phyloP scores from a whole-genome alignment of 1,284 basidiomycete genomes.

The Trametes hirsuta region DNA sequence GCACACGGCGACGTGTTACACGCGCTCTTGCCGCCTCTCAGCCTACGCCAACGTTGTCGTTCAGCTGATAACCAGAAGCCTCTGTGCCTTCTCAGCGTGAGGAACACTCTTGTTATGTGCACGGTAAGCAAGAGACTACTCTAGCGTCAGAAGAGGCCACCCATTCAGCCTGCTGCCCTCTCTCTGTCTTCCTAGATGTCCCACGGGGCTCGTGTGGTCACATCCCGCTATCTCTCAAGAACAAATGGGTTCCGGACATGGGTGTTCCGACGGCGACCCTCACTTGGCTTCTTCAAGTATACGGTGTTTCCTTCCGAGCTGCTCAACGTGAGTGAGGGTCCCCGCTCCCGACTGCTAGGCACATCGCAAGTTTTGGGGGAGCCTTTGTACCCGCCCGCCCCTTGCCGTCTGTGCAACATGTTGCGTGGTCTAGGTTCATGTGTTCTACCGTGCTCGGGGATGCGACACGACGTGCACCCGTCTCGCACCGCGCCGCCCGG shows the following conservation, averaged over 20 bases:
- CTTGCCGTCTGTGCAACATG: neutral
- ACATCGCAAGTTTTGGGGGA: neutral
- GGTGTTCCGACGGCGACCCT: constrained; percentile 7
- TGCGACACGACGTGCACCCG: constrained; percentile 2
- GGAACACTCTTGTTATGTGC: neutral
- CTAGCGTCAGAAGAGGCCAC: constrained; percentile 2
- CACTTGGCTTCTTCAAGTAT: neutral
- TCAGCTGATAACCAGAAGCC: too few species aligned
- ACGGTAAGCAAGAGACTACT: constrained; percentile 7
- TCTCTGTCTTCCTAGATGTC: neutral
- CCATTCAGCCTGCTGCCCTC: constrained; percentile 3
- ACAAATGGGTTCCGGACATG: constrained; percentile 1
- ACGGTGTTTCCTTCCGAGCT: neutral
- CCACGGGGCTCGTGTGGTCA: constrained; percentile 9
- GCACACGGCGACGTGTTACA: too few species aligned
- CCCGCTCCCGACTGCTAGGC: neutral
- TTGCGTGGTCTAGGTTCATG: neutral
- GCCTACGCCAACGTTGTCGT: too few species aligned
- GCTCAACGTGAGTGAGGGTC: neutral
- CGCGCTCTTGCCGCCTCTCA: too few species aligned
- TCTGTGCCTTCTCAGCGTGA: too few species aligned
- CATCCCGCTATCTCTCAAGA: constrained; percentile 7
- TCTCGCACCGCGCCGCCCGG: neutral
- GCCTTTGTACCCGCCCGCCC: neutral
- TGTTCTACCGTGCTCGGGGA: constrained; percentile 11